These are phyloP conservation scores for Phytophthora foliorum DNA, from an alignment of 352 stramenopile species.

Conservation along the genomic window DNA sequence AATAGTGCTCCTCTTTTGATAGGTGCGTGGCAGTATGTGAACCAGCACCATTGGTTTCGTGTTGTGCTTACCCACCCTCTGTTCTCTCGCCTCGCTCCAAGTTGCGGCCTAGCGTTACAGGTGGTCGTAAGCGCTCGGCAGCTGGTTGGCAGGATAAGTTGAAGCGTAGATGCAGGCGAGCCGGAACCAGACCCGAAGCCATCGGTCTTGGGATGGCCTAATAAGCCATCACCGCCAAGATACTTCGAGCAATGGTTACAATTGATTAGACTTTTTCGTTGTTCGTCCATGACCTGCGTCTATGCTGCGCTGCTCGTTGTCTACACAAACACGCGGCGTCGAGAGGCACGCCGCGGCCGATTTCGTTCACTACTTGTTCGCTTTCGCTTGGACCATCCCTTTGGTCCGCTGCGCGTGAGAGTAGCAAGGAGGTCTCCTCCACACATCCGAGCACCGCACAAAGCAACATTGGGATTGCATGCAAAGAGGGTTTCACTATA, in stretches of 20 bases:
- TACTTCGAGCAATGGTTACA: slow-evolving; percentile 4
- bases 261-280: slow-evolving; percentile 3
- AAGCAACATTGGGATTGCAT: too few relatives aligned
- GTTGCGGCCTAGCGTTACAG: neutral
- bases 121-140: neutral
- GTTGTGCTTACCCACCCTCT: neutral
- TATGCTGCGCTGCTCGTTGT: slow-evolving; percentile 27
- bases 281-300: slow-evolving; percentile 27
- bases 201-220: too few relatives aligned
- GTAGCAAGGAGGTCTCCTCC: too few relatives aligned
- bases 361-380: slow-evolving; percentile 21
- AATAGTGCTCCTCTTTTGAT: slow-evolving; percentile 12
- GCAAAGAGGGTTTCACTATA: too few relatives aligned
- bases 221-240: slow-evolving; percentile 17
- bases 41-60: neutral
- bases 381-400: slow-evolving; percentile 13
- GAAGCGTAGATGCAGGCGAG: too few relatives aligned
- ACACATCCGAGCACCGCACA: too few relatives aligned
- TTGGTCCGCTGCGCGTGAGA: slow-evolving; percentile 28
- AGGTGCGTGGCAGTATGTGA: neutral
- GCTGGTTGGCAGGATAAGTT: neutral
- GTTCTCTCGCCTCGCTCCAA: neutral
- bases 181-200: too few relatives aligned
- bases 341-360: slow-evolving; percentile 18
- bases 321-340: slow-evolving; percentile 24